phyloP scores from a whole-genome alignment of 2,329 filamentous ascomycete genomes.

The Neonectria ditissima region DNA sequence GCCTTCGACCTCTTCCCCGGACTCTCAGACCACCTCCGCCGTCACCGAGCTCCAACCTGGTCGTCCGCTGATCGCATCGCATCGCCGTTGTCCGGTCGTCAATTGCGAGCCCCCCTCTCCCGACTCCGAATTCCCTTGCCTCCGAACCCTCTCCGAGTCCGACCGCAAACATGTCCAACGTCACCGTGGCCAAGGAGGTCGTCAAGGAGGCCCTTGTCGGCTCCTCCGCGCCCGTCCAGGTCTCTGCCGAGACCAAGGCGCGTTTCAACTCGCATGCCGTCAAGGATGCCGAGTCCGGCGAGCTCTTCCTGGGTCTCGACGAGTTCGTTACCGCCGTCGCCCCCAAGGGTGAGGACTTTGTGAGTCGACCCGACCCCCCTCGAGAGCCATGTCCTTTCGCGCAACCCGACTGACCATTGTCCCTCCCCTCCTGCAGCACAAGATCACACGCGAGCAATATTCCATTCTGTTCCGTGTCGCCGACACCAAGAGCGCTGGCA shows the following conservation, averaged over 20 bases:
- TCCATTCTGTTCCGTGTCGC: constrained; percentile 92
- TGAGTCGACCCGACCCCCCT: constrained; percentile 62
- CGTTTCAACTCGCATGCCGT: constrained; percentile 82
- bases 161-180: constrained; percentile 52
- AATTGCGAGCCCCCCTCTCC: constrained; percentile 36
- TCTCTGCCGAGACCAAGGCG: constrained; percentile 80
- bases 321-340: constrained; percentile 93
- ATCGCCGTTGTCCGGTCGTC: constrained; percentile 19
- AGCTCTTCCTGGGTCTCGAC: constrained; percentile 83
- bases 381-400: constrained; percentile 1
- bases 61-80: constrained; percentile 27
- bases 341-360: constrained; percentile 88
- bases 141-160: constrained; percentile 32
- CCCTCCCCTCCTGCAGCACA: constrained; percentile 73
- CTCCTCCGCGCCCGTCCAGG: constrained; percentile 64
- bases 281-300: constrained; percentile 80
- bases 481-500: constrained; percentile 80
- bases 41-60: constrained; percentile 25
- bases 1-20: constrained; percentile 14
- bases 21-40: constrained; percentile 36
- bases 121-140: constrained; percentile 28
- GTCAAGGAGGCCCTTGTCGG: constrained; percentile 87
- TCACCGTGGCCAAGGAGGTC: constrained; percentile 70
- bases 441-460: constrained; percentile 97
- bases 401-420: constrained; percentile 31